Percentiles rank a stretch among this genome's conserved stretches.
Conservation (phyloP, 345 rosid genomes). For the Hypericum perforatum region DNA sequence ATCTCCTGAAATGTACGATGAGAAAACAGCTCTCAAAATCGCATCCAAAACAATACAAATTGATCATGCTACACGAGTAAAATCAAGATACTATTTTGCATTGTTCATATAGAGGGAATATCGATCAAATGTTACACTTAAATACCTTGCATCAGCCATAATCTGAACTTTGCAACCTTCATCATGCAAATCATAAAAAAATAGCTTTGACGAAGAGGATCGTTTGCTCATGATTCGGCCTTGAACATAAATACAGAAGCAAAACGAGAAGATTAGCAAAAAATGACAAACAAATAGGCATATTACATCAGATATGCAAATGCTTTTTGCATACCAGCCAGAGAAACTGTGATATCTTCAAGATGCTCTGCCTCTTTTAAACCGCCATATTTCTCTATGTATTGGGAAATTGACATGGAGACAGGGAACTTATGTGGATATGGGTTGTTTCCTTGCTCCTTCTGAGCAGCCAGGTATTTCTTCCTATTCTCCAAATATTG, state of each 20-base stretch:
- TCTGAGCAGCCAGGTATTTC: constrained; percentile 53
- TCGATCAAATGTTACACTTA: constrained; percentile 1
- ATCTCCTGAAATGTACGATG: constrained; percentile 43
- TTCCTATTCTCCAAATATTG: constrained; percentile 83
- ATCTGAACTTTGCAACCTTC: constrained; percentile 79
- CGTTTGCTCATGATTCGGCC: constrained; percentile 93
- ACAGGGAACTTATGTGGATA: constrained; percentile 79
- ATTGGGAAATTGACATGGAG: constrained; percentile 51
- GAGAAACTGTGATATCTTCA: constrained; percentile 46
- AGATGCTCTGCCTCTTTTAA: constrained; percentile 62
- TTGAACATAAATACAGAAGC: constrained; percentile 15
- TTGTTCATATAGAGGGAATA: background rate
- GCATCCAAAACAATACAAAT: background rate
- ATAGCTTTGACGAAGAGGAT: constrained; percentile 74
- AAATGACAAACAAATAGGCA: background rate
- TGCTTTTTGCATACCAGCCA: constrained; percentile 48
- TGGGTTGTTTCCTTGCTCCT: constrained; percentile 62
- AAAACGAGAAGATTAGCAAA: background rate
- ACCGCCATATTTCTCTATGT: constrained; percentile 43
- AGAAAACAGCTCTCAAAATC: background rate
- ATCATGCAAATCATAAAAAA: constrained; percentile 80
- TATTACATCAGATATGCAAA: background rate
- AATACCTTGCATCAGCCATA: constrained; percentile 88
- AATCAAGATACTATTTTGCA: background rate
- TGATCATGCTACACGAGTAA: background rate